These are phyloP conservation scores for Graphiopsis chlorocephala DNA, from an alignment of 2,329 filamentous ascomycete species.

Conservation along the genomic window DNA sequence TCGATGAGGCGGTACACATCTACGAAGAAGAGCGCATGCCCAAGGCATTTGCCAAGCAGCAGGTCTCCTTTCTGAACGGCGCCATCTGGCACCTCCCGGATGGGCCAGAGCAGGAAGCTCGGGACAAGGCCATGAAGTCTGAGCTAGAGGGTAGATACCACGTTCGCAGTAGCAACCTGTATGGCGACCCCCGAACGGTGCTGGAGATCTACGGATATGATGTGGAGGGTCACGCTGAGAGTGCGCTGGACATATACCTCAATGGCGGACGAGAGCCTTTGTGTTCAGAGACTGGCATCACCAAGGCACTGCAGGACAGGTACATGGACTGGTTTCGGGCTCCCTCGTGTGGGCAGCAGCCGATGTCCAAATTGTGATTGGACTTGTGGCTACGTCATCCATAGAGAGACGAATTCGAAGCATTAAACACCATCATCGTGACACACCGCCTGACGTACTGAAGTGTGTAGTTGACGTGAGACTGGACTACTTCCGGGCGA, in stretches of 20 bases:
- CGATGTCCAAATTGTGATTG: slow-evolving; percentile 1
- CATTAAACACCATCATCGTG: no score
- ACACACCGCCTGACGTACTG: no score
- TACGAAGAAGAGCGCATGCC: slow-evolving; percentile 45
- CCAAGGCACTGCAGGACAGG: slow-evolving; percentile 29
- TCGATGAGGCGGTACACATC: slow-evolving; percentile 37
- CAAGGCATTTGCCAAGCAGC: slow-evolving; percentile 43
- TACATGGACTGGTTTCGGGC: slow-evolving; percentile 38
- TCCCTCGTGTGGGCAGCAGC: not conserved
- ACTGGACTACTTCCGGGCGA: no score
- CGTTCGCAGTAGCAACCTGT: slow-evolving; percentile 40
- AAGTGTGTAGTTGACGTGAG: no score
- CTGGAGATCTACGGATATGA: slow-evolving; percentile 43
- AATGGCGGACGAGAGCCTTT: slow-evolving; percentile 25
- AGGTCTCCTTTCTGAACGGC: slow-evolving; percentile 42
- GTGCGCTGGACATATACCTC: slow-evolving; percentile 30
- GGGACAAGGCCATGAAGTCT: slow-evolving; percentile 38
- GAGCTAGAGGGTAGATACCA: slow-evolving; percentile 38
- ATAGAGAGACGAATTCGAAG: not conserved
- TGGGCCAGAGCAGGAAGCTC: slow-evolving; percentile 33
- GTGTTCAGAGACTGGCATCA: slow-evolving; percentile 34
- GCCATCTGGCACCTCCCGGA: slow-evolving; percentile 37
- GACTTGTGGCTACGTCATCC: not conserved
- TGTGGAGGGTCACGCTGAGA: slow-evolving; percentile 38
- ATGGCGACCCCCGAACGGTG: slow-evolving; percentile 39